These are phyloP conservation scores for Castanea crenata DNA, from an alignment of 306 rosid genomes.

Conservation along the genomic window DNA sequence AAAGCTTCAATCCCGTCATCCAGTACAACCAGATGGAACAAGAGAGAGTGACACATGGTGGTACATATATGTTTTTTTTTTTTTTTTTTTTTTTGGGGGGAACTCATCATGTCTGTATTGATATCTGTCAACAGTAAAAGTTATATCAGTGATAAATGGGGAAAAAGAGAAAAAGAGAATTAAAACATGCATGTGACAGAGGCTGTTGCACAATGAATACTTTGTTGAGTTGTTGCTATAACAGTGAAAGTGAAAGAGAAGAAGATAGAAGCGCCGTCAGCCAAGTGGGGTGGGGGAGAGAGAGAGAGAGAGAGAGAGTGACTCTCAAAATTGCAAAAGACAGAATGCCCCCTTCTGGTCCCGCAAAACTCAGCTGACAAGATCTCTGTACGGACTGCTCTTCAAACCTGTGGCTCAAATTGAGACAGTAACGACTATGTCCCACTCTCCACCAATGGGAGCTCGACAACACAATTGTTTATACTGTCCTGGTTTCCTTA, in stretches of 20 bases:
- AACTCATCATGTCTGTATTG: too few species aligned
- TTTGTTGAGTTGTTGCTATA: not conserved
- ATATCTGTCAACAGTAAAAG: too few species aligned
- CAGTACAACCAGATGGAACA: too few species aligned
- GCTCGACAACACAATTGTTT: slow-evolving; percentile 39
- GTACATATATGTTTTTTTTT: too few species aligned
- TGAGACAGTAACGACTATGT: slow-evolving; percentile 18
- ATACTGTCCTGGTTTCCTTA: not conserved
- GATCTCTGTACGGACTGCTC: slow-evolving; percentile 33
- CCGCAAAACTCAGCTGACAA: slow-evolving; percentile 6
- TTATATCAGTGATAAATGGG: not conserved
- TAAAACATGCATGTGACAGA: not conserved
- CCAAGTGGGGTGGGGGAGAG: too few species aligned
- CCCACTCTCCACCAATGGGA: not conserved
- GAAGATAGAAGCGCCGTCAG: too few species aligned
- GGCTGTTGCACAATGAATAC: not conserved
- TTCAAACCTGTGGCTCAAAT: slow-evolving; percentile 19
- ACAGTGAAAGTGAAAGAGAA: not conserved
- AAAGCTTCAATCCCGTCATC: too few species aligned
- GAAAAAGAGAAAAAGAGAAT: too few species aligned
- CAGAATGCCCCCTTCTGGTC: not conserved
- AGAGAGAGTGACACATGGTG: too few species aligned
- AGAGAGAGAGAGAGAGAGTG: not conserved
- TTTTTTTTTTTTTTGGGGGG: too few species aligned
- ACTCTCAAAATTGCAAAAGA: not conserved